phyloP scores from a whole-genome alignment of 1,139 yeast genomes.

The Taphrina deformans region DNA sequence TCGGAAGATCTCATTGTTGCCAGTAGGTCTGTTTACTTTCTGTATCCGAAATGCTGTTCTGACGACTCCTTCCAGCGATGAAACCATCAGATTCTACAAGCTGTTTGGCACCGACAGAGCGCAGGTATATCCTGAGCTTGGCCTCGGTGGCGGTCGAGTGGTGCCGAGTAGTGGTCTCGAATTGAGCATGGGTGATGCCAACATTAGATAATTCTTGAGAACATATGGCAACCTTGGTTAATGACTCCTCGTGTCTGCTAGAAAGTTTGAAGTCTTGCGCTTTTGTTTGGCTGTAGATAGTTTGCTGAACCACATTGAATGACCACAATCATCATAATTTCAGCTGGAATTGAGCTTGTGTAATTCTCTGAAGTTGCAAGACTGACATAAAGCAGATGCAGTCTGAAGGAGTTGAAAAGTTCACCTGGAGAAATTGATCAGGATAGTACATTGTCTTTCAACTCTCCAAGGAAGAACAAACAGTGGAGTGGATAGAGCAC shows the following conservation, averaged over 20 bases:
- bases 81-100: constrained; percentile 23
- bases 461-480: not conserved
- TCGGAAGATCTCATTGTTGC: constrained; percentile 25
- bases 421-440: too few species aligned
- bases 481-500: not conserved
- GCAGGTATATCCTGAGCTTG: not conserved
- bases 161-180: constrained; percentile 4
- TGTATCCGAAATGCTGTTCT: not conserved
- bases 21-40: not conserved
- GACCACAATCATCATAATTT: too few species aligned
- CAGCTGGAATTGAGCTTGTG: too few species aligned
- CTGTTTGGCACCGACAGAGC: constrained; percentile 1
- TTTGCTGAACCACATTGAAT: too few species aligned
- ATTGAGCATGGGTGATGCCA: not conserved
- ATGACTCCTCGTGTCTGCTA: too few species aligned
- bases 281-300: too few species aligned
- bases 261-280: too few species aligned
- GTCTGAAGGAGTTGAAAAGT: too few species aligned
- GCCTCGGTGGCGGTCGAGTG: constrained; percentile 25
- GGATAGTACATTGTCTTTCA: too few species aligned
- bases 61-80: constrained; percentile 6
- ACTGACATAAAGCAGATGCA: too few species aligned
- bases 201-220: not conserved
- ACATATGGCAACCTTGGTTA: too few species aligned
- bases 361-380: too few species aligned